Percentiles rank a stretch among this genome's conserved stretches.
Conservation (phyloP, 345 rosid species). For the Corymbia maculata region DNA sequence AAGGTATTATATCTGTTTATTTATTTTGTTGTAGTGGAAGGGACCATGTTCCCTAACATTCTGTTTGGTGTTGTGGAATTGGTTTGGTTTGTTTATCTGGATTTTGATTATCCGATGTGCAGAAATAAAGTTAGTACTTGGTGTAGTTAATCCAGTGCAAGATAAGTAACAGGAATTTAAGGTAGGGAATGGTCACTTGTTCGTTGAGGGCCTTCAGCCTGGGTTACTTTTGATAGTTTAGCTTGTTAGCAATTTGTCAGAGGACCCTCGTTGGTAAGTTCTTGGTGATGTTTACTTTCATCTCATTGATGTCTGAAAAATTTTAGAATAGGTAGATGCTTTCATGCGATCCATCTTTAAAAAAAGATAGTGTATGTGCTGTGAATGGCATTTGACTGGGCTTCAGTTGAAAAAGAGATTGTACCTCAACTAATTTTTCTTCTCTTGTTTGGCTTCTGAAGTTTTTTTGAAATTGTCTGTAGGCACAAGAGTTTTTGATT, state of each 20-base stretch:
- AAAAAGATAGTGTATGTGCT: background rate
- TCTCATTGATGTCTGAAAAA: background rate
- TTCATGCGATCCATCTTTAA: background rate
- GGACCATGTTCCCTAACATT: background rate
- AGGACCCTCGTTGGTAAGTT: background rate
- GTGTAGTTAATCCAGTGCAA: background rate
- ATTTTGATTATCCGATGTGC: background rate
- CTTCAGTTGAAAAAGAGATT: background rate
- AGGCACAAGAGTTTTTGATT: slow-evolving; percentile 85
- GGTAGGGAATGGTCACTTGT: background rate
- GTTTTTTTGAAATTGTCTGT: background rate
- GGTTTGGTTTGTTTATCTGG: background rate
- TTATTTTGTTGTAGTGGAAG: background rate
- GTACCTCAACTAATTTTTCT: background rate
- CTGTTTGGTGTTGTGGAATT: background rate
- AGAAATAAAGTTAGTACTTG: background rate
- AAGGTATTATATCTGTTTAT: slow-evolving; percentile 36
- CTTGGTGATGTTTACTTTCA: background rate
- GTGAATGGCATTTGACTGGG: background rate
- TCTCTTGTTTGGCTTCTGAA: background rate
- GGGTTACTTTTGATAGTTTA: background rate
- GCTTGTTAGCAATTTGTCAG: background rate
- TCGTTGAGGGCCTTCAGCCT: background rate
- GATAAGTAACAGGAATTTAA: background rate
- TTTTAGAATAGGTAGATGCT: background rate